phyloP scores from a whole-genome alignment of 345 rosid species.

The Arabis hirsuta region DNA sequence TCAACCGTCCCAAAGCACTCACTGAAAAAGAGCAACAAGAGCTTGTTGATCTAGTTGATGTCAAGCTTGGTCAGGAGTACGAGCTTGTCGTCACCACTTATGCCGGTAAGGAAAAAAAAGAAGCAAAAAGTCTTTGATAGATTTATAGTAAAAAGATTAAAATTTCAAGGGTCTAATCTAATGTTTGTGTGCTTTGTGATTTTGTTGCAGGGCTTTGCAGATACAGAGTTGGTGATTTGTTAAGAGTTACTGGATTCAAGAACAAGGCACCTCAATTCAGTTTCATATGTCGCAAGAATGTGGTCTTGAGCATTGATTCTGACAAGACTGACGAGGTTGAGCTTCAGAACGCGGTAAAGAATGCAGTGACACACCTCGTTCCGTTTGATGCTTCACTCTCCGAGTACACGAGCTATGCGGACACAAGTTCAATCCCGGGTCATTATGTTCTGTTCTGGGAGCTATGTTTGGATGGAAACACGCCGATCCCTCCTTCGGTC shows the following conservation, averaged over 20 bases:
- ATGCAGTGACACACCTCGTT: constrained; percentile 76
- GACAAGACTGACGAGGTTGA: constrained; percentile 99
- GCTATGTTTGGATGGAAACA: constrained; percentile 63
- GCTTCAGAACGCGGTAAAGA: constrained; percentile 86
- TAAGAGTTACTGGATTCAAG: constrained; percentile 92
- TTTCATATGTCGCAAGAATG: constrained; percentile 94
- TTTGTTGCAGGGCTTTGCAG: constrained; percentile 70
- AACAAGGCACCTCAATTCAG: constrained; percentile 95
- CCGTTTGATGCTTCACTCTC: constrained; percentile 75
- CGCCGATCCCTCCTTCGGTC: constrained; percentile 86
- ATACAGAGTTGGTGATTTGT: constrained; percentile 90
- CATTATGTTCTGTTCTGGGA: constrained; percentile 96
- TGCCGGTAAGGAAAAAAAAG: constrained; percentile 56
- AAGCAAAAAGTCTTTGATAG: neutral
- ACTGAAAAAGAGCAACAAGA: constrained; percentile 78
- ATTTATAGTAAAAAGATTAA: neutral
- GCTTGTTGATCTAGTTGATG: constrained; percentile 91
- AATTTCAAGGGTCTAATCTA: neutral
- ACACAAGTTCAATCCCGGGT: constrained; percentile 75
- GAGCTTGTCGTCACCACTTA: constrained; percentile 98
- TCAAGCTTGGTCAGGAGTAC: constrained; percentile 89
- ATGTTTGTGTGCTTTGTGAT: constrained; percentile 14
- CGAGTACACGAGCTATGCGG: constrained; percentile 93
- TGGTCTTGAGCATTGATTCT: constrained; percentile 85
- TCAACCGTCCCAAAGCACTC: constrained; percentile 68